Percentiles rank a stretch among this genome's conserved stretches.
phyloP scores from a whole-genome alignment of 1,284 basidiomycete species.

The Cutaneotrichosporon sp. region DNA sequence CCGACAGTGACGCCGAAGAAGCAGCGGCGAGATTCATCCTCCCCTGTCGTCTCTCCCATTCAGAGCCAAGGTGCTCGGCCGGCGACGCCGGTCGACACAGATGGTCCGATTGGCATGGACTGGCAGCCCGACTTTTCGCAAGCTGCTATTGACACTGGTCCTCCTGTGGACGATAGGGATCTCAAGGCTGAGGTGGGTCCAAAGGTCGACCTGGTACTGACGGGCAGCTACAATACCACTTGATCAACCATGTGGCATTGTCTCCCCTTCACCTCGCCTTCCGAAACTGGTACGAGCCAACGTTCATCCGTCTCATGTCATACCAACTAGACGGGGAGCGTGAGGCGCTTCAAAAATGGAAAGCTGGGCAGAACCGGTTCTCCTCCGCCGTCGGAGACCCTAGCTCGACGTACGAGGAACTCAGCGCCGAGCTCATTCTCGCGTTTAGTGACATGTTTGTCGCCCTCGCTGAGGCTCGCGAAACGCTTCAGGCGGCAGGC shows the following conservation, averaged over 20 bases:
- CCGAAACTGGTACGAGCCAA: constrained; percentile 17
- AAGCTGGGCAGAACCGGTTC: background rate
- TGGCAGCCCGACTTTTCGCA: constrained; percentile 14
- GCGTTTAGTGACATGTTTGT: background rate
- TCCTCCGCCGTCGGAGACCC: constrained; percentile 15
- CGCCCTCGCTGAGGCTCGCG: background rate
- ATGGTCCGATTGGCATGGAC: constrained; percentile 11
- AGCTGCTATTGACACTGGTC: background rate
- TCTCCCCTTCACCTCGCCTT: constrained; percentile 18
- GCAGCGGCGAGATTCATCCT: background rate
- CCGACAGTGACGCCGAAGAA: constrained; percentile 21
- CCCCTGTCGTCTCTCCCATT: constrained; percentile 8
- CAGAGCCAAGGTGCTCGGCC: constrained; percentile 4
- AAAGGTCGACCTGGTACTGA: no score
- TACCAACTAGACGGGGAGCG: background rate
- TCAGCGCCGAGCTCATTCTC: background rate
- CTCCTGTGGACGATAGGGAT: constrained; percentile 3
- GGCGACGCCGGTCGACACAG: background rate
- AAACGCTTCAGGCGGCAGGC: background rate
- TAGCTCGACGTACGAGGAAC: constrained; percentile 8
- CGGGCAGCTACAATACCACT: constrained; percentile 33
- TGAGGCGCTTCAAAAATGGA: background rate
- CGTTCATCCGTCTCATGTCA: constrained; percentile 28
- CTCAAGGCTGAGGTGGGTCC: constrained; percentile 23
- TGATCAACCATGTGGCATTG: constrained; percentile 28